Percentiles rank a stretch among this genome's conserved stretches.
phyloP scores from a whole-genome alignment of 148 eudicot genomes.

The Amaranthus palmeri region DNA sequence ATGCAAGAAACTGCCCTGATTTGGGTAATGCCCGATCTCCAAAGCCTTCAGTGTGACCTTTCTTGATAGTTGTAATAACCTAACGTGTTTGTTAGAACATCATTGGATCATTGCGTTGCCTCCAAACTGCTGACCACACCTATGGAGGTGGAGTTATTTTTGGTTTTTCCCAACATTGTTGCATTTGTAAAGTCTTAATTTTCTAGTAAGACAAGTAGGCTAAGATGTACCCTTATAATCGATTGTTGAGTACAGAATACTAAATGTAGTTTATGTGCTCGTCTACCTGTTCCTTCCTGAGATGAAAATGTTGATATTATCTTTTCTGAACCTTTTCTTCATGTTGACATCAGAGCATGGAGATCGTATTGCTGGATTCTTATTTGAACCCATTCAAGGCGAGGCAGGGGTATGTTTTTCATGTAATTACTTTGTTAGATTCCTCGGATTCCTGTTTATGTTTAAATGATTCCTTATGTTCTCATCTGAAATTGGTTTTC shows the following conservation, averaged over 20 bases:
- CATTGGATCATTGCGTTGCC: background rate
- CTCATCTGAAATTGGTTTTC: background rate
- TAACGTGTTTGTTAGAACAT: background rate
- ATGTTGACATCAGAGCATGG: slow-evolving; percentile 63
- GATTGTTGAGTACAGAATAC: background rate
- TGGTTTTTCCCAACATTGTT: background rate
- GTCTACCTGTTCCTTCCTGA: background rate
- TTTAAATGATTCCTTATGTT: slow-evolving; percentile 8
- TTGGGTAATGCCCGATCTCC: background rate
- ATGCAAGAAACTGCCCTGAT: background rate
- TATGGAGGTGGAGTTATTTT: background rate
- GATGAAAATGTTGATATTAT: background rate
- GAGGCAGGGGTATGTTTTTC: slow-evolving; percentile 89
- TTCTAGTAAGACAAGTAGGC: background rate
- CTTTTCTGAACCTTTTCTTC: slow-evolving; percentile 6
- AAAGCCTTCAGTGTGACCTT: background rate
- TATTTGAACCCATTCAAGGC: slow-evolving; percentile 98
- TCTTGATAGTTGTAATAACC: background rate
- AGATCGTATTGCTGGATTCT: slow-evolving; percentile 83
- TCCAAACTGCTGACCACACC: background rate
- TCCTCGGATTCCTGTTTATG: background rate
- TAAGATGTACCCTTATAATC: background rate
- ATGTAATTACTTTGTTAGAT: background rate
- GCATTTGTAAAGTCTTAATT: background rate
- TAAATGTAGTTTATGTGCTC: background rate